Evolutionary conservation across 306 rosid genomes (phyloP).

Genomic region (Ochetophila trinervis): DNA sequence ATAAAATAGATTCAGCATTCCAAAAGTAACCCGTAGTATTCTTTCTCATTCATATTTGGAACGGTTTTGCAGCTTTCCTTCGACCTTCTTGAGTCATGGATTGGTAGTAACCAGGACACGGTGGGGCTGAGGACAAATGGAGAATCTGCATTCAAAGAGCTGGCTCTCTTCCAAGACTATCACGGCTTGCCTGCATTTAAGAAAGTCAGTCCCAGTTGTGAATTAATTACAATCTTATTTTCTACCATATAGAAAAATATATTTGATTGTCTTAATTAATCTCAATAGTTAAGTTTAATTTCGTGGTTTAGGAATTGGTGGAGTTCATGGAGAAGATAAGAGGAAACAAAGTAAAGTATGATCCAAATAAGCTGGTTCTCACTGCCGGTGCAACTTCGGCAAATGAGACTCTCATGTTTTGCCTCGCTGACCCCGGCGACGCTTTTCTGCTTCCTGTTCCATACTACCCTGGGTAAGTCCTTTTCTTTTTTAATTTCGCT

Average conservation of each 20-base stretch:
- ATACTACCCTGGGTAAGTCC: slow-evolving; percentile 96
- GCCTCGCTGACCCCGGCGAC: slow-evolving; percentile 76
- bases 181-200: slow-evolving; percentile 77
- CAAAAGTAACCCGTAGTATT: too few species aligned
- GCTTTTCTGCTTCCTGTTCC: slow-evolving; percentile 89
- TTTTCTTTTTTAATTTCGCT: too few species aligned
- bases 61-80: slow-evolving; percentile 56
- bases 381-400: slow-evolving; percentile 88
- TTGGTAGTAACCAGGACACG: slow-evolving; percentile 45
- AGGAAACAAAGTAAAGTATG: slow-evolving; percentile 49
- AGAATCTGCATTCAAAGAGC: slow-evolving; percentile 55
- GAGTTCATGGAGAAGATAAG: slow-evolving; percentile 61
- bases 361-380: slow-evolving; percentile 57
- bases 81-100: slow-evolving; percentile 68
- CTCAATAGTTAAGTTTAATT: neutral
- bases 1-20: too few species aligned
- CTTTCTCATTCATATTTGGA: slow-evolving; percentile 4
- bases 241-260: neutral
- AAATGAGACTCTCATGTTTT: slow-evolving; percentile 81
- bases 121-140: slow-evolving; percentile 56
- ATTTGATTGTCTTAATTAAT: too few species aligned
- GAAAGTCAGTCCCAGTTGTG: slow-evolving; percentile 35
- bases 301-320: slow-evolving; percentile 46
- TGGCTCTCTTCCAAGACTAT: slow-evolving; percentile 89
- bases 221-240: neutral